Evolutionary conservation across 768 basidiomycete species (phyloP).

Genomic region (Calocybe cyanea): DNA sequence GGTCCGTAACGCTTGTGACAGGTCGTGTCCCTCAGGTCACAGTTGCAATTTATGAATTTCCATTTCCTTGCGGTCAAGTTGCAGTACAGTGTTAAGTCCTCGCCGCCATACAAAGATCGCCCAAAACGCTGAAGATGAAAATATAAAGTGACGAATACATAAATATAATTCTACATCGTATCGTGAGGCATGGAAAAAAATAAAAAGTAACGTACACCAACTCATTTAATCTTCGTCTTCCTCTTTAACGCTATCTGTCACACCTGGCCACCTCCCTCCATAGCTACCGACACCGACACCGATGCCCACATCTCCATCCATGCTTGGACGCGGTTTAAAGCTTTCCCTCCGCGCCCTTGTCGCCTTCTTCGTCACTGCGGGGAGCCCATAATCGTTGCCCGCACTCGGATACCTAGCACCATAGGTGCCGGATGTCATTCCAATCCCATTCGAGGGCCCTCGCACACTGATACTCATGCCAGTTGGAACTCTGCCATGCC

Average conservation of each 20-base stretch:
- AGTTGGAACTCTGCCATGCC: constrained; percentile 49
- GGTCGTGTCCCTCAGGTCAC: constrained; percentile 11
- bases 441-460: constrained; percentile 15
- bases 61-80: too few relatives aligned
- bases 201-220: too few relatives aligned
- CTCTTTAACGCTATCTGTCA: constrained; percentile 40
- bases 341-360: constrained; percentile 65
- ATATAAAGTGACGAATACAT: not conserved
- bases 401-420: constrained; percentile 22
- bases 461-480: constrained; percentile 17
- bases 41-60: too few relatives aligned
- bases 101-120: constrained; percentile 1
- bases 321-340: constrained; percentile 78
- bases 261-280: constrained; percentile 27
- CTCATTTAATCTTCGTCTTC: constrained; percentile 47
- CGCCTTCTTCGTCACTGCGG: constrained; percentile 42
- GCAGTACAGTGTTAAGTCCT: too few relatives aligned
- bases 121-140: not conserved
- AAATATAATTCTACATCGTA: not conserved
- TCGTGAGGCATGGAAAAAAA: constrained; percentile 7
- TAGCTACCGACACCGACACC: constrained; percentile 23
- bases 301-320: constrained; percentile 42
- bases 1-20: constrained; percentile 12
- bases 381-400: constrained; percentile 15
- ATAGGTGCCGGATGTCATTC: constrained; percentile 21